These are phyloP conservation scores for Murraya koenigii DNA, from an alignment of 345 rosid genomes.

Conservation along the genomic window DNA sequence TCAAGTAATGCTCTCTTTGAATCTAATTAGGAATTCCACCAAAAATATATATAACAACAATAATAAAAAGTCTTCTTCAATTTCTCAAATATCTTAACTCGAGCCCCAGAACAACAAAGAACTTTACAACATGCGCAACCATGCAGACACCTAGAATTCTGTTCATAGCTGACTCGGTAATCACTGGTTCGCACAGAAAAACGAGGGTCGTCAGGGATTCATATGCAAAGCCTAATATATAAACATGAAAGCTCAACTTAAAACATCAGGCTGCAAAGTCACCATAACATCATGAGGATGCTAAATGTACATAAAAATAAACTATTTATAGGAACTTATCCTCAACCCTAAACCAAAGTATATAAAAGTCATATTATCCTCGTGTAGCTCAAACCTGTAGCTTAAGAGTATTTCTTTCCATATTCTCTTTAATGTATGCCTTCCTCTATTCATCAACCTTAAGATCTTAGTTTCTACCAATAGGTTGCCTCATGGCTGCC, in stretches of 20 bases:
- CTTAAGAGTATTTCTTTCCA: background rate
- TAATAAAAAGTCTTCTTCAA: background rate
- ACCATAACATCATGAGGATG: background rate
- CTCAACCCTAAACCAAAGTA: background rate
- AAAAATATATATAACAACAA: no score
- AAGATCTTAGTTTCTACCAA: background rate
- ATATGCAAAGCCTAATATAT: background rate
- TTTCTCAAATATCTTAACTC: constrained; percentile 26
- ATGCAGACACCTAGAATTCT: constrained; percentile 61
- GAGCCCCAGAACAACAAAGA: constrained; percentile 38
- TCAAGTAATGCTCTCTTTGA: background rate
- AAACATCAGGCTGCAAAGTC: background rate
- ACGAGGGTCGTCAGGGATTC: constrained; percentile 7
- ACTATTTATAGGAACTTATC: background rate
- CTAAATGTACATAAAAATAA: background rate
- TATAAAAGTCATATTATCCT: background rate
- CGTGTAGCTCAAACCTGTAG: background rate
- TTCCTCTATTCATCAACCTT: background rate
- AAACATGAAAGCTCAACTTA: background rate
- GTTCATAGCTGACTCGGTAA: constrained; percentile 45
- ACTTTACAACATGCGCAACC: constrained; percentile 54
- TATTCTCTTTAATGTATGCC: background rate
- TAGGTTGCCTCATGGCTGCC: background rate
- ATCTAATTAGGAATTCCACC: background rate
- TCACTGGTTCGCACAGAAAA: constrained; percentile 43